phyloP scores from a whole-genome alignment of 23 red algal genomes.

The Gracilaria domingensis region DNA sequence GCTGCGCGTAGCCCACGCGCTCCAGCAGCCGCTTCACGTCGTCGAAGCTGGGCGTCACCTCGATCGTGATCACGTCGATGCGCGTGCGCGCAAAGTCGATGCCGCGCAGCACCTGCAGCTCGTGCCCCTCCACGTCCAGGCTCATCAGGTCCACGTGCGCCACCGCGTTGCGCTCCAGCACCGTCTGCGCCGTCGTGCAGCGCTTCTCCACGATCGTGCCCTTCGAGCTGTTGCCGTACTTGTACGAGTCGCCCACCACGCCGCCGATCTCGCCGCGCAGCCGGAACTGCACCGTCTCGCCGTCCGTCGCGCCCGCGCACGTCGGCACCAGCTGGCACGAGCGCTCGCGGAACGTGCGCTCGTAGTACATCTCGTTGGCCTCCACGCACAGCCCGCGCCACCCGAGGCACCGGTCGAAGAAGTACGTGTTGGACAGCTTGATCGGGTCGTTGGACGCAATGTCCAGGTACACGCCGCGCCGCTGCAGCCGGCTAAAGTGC shows the following conservation, averaged over 20 bases:
- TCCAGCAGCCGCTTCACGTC: conserved; percentile 1
- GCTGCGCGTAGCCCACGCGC: conserved; percentile 34
- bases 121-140: conserved; percentile 80
- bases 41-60: conserved; percentile 30
- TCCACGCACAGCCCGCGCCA: conserved; percentile 67
- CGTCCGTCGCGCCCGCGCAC: conserved; percentile 27
- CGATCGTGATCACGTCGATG: conserved; percentile 63
- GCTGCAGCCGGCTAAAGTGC: conserved; percentile 39
- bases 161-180: conserved; percentile 23
- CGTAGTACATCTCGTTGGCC: conserved; percentile 46
- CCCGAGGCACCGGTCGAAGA: conserved; percentile 52
- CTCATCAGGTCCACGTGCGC: conserved; percentile 67
- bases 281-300: conserved; percentile 46
- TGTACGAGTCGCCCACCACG: conserved; percentile 51
- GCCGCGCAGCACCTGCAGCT: conserved; percentile 58
- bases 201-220: conserved; percentile 15
- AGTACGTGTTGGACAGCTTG: conserved; percentile 45
- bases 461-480: conserved; percentile 60
- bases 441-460: conserved; percentile 48
- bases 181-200: conserved; percentile 49
- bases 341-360: conserved; percentile 24
- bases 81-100: conserved; percentile 60
- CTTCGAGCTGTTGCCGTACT: conserved; percentile 29
- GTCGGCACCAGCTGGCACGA: conserved; percentile 61
- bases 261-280: conserved; percentile 37